Percentiles rank a stretch among this genome's conserved stretches.
phyloP scores from a whole-genome alignment of 257 asterid species.

The Fraxinus quadrangulata region DNA sequence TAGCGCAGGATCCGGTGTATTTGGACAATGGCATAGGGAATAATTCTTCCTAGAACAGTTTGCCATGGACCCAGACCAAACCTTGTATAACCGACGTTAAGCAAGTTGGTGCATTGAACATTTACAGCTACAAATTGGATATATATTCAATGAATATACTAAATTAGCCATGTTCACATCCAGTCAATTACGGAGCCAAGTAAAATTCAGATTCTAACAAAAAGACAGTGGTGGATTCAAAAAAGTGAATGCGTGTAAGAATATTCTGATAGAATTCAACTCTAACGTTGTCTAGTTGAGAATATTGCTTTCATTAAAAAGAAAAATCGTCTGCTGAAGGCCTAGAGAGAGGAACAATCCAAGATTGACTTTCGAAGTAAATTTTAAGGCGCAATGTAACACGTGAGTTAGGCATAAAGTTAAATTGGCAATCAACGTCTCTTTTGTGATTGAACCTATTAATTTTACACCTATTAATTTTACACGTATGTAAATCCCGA shows the following conservation, averaged over 20 bases:
- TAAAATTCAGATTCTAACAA: background rate
- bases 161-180: conserved; percentile 9
- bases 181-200: background rate
- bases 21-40: background rate
- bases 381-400: conserved; percentile 3
- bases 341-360: too few relatives aligned
- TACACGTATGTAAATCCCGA: background rate
- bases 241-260: conserved; percentile 2
- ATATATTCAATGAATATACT: conserved; percentile 7
- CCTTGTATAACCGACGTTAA: background rate
- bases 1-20: background rate
- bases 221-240: background rate
- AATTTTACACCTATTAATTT: background rate
- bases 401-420: background rate
- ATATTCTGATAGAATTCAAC: conserved; percentile 12
- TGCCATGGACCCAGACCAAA: conserved; percentile 1
- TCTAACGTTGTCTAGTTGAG: conserved; percentile 11
- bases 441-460: background rate
- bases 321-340: too few relatives aligned
- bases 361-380: too few relatives aligned
- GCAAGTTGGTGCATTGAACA: conserved; percentile 19
- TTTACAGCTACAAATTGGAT: conserved; percentile 18
- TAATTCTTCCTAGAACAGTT: background rate
- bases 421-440: background rate
- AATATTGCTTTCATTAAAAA: too few relatives aligned